A percentile compares a stretch with the other conserved stretches of the same genome.
These are phyloP conservation scores for Leccinum aurantiacum DNA, from an alignment of 768 basidiomycete species.

Conservation along the genomic window DNA sequence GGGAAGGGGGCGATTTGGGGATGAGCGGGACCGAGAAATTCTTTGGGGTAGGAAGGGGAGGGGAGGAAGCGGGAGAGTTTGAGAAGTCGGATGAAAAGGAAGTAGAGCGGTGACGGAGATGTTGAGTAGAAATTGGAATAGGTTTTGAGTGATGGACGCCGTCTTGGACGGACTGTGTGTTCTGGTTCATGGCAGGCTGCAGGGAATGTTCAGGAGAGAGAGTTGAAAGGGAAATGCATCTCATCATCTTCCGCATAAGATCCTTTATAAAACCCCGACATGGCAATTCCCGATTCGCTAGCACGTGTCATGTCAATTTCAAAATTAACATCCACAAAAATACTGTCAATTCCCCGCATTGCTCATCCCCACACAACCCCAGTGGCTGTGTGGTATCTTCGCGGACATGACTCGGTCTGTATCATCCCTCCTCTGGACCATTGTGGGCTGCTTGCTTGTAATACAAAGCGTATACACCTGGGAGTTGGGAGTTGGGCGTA, in stretches of 20 bases:
- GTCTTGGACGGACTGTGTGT: conserved; percentile 20
- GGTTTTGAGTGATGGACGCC: conserved; percentile 57
- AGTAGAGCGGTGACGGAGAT: conserved; percentile 54
- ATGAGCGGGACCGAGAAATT: conserved; percentile 42
- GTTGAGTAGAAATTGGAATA: conserved; percentile 54
- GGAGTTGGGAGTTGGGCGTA: conserved; percentile 13
- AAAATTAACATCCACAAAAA: conserved; percentile 7
- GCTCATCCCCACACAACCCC: background rate
- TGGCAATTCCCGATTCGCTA: conserved; percentile 24
- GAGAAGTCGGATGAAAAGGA: conserved; percentile 65
- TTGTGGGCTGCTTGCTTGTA: background rate
- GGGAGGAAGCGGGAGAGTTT: conserved; percentile 51
- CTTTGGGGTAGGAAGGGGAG: conserved; percentile 52
- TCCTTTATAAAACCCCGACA: conserved; percentile 30
- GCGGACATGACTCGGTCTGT: background rate
- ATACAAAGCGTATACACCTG: background rate
- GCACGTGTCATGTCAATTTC: conserved; percentile 24
- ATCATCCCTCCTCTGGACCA: background rate
- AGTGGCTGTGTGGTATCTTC: conserved; percentile 1
- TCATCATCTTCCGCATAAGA: background rate
- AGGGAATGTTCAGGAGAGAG: conserved; percentile 4
- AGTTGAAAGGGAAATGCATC: background rate
- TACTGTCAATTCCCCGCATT: conserved; percentile 13
- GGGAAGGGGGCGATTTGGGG: conserved; percentile 59
- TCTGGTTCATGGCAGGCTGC: conserved; percentile 17